Evolutionary conservation across 768 basidiomycete genomes (phyloP).

Genomic region (Zangia roseola): DNA sequence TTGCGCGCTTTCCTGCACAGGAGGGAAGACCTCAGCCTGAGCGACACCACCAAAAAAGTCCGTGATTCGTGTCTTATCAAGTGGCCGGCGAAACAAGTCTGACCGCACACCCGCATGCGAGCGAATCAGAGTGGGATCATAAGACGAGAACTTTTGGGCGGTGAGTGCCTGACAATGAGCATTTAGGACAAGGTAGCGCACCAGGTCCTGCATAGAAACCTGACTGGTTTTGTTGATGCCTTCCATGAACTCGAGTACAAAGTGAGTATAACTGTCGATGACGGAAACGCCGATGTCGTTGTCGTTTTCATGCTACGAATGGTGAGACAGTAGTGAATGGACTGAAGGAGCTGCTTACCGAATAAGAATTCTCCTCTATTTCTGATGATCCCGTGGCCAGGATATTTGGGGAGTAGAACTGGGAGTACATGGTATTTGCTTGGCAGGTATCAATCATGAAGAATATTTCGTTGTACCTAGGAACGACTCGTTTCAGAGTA

Average conservation of each 20-base stretch:
- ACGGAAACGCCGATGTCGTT: conserved; percentile 93
- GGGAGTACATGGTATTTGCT: conserved; percentile 92
- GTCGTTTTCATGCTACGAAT: conserved; percentile 82
- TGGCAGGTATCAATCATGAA: conserved; percentile 99
- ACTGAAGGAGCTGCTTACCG: conserved; percentile 49
- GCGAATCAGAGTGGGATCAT: conserved; percentile 69
- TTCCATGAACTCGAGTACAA: conserved; percentile 88
- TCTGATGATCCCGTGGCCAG: conserved; percentile 86
- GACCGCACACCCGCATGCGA: conserved; percentile 90
- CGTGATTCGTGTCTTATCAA: conserved; percentile 65
- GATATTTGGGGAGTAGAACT: conserved; percentile 91
- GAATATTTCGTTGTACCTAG: conserved; percentile 85
- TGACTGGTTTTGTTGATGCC: conserved; percentile 88
- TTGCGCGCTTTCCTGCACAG: conserved; percentile 1
- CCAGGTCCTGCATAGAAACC: conserved; percentile 77
- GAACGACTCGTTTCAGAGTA: conserved; percentile 34
- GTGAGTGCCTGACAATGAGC: conserved; percentile 6
- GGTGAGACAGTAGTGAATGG: background rate
- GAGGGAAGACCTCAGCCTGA: conserved; percentile 66
- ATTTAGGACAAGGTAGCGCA: conserved; percentile 38
- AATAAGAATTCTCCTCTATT: conserved; percentile 89
- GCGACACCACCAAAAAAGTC: conserved; percentile 91
- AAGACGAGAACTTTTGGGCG: conserved; percentile 68
- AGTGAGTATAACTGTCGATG: conserved; percentile 93
- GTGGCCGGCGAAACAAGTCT: conserved; percentile 70